Evolutionary conservation across 192 early-diverging fungal genomes (phyloP).

Genomic region (Neocallimastix lanati): DNA sequence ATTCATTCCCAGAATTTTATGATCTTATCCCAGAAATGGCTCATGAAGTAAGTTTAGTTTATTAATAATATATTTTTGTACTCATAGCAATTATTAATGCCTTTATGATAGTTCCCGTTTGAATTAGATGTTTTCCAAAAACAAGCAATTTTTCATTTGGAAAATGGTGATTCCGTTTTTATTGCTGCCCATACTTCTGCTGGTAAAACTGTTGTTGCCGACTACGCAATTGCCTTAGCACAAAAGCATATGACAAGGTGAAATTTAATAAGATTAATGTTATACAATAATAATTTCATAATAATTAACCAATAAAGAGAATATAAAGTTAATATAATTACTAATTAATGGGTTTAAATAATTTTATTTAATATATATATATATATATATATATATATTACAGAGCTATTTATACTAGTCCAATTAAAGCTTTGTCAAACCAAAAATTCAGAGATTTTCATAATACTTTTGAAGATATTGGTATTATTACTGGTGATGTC

Average conservation of each 20-base stretch:
- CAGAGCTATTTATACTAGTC: slow-evolving; percentile 87
- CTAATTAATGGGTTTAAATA: too few species aligned
- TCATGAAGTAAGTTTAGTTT: slow-evolving; percentile 22
- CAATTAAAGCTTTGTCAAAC: slow-evolving; percentile 95
- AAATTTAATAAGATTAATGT: too few species aligned
- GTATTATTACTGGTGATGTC: slow-evolving; percentile 93
- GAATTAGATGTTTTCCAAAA: slow-evolving; percentile 96
- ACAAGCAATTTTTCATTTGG: slow-evolving; percentile 86
- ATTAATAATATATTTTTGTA: not conserved
- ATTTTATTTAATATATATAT: too few species aligned
- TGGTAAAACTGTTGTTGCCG: slow-evolving; percentile 95
- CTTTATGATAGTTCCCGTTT: slow-evolving; percentile 52
- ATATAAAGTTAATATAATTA: too few species aligned
- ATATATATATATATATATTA: too few species aligned
- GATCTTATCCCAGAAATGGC: slow-evolving; percentile 81
- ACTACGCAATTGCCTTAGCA: slow-evolving; percentile 89
- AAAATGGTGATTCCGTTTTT: slow-evolving; percentile 88
- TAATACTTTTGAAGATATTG: slow-evolving; percentile 72
- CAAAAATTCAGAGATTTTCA: slow-evolving; percentile 97
- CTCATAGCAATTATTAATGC: not conserved
- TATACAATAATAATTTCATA: too few species aligned
- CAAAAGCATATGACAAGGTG: slow-evolving; percentile 83
- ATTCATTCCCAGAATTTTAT: slow-evolving; percentile 75
- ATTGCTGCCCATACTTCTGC: slow-evolving; percentile 96
- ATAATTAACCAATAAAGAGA: too few species aligned